Base-by-base conservation (phyloP, 306 rosid species). In the Abrus pulchellus region DNA sequence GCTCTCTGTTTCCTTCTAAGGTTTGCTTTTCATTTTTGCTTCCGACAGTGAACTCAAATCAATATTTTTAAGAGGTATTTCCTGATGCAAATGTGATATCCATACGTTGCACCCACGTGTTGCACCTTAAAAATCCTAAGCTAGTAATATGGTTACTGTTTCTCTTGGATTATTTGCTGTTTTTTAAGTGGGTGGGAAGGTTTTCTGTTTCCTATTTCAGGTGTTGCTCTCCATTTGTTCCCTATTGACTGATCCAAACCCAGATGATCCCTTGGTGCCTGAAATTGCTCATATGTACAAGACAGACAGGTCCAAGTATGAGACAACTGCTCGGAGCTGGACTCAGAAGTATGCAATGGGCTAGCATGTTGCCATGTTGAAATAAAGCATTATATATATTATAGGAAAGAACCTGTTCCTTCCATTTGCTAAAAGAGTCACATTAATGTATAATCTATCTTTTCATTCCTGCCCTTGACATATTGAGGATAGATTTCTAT, bases 281-380 rank as follows among this genome's bases (percentile, higher is more conserved):
- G 97, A 93, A 84, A 93, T 91, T 53, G 96, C 96, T 45, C 96
- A 89, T 28, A 88, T 91, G 91, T 93, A 91, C 75, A 89, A 93
- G 92, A 88, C 89, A 61, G 94, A 93, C 86, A 73, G 87, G 75
- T 80, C 91, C 75, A 93, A 91, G 90, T 89, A 93, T n/a, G 97
- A 93, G 91, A 89, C 96, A 3, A 91, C 97, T 13, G 91, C 97
- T 33, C 83, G 96, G 94, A 93, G 94, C 96, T 93, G 96, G 91
- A 93, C 92, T 81, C 92, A 91, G 89, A 93, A 93, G 86, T 93
- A 93, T 77, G 97, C 97, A 9, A 93, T 93, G 97, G 96, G 96
- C 79, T 93, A 88, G 84, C 20, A 20, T 20, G 40, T 5, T 4
- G 1, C 7, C 6, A 40, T 75, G 84, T 84, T 81, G 82, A 76